Evolutionary conservation across 148 eudicot genomes (phyloP).

Genomic region (Suaeda aralocaspica): DNA sequence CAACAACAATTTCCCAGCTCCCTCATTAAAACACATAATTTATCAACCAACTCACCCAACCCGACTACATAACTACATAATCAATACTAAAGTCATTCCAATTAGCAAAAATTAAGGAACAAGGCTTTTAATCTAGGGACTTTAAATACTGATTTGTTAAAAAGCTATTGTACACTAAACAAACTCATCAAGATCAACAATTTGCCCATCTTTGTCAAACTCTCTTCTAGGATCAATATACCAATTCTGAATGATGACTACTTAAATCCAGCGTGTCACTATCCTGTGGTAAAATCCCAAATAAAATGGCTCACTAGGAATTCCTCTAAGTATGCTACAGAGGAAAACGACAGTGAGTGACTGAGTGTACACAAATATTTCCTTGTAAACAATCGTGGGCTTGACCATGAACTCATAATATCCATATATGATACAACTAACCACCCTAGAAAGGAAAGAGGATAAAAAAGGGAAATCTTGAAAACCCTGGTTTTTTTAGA

Average conservation of each 20-base stretch:
- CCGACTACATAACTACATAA: conserved; percentile 11
- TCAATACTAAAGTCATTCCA: background rate
- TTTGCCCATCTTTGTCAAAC: conserved; percentile 13
- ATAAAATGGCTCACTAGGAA: too few relatives aligned
- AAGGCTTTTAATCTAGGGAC: conserved; percentile 17
- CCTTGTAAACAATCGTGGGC: conserved; percentile 3
- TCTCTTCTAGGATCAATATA: background rate
- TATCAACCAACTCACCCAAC: conserved; percentile 18
- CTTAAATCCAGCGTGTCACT: conserved; percentile 16
- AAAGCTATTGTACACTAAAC: conserved; percentile 28
- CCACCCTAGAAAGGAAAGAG: conserved; percentile 7
- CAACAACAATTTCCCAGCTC: conserved; percentile 23
- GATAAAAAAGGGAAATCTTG: background rate
- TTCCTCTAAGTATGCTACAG: too few relatives aligned
- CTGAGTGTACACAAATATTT: too few relatives aligned
- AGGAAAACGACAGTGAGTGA: too few relatives aligned
- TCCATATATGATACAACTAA: conserved; percentile 15
- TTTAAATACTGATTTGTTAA: conserved; percentile 8
- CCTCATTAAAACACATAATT: conserved; percentile 4
- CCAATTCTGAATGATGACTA: conserved; percentile 19
- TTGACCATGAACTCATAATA: conserved; percentile 4
- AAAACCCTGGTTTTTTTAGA: background rate
- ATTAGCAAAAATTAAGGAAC: conserved; percentile 23
- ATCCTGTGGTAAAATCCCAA: too few relatives aligned
- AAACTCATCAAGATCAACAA: conserved; percentile 7